Conservation (phyloP, 139 green algal genomes). For the Picochlorum sp. region DNA sequence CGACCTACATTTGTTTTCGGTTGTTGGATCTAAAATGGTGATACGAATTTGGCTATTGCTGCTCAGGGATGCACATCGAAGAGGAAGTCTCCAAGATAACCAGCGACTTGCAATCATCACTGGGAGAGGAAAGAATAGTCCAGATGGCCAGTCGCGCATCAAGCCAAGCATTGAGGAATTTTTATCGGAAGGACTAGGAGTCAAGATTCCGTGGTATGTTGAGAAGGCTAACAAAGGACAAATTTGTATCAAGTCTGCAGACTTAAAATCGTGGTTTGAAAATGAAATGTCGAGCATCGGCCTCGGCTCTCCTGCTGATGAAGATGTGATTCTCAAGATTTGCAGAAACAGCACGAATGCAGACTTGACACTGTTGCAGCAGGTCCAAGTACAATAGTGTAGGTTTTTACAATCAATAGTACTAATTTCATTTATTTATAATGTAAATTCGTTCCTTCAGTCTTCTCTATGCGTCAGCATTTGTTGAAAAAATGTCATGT, state of each 20-base stretch:
- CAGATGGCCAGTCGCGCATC: constrained; percentile 13
- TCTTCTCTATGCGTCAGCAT: too few relatives aligned
- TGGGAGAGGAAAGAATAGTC: constrained; percentile 20
- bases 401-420: too few relatives aligned
- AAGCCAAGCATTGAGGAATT: constrained; percentile 16
- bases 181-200: constrained; percentile 16
- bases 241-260: neutral
- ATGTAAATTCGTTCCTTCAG: too few relatives aligned
- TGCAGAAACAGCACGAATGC: too few relatives aligned
- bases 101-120: constrained; percentile 13
- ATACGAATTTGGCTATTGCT: constrained; percentile 28
- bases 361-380: too few relatives aligned
- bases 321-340: too few relatives aligned
- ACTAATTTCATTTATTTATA: too few relatives aligned
- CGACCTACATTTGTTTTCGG: constrained; percentile 22
- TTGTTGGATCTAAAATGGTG: constrained; percentile 4
- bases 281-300: too few relatives aligned
- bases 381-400: too few relatives aligned
- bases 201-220: constrained; percentile 5
- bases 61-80: neutral
- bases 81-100: neutral
- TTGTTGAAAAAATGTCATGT: constrained; percentile 5
- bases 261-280: too few relatives aligned
- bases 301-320: too few relatives aligned
- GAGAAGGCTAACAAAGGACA: neutral